Evolutionary conservation across 257 asterid species (phyloP), one percentile per base, ranked within the genome.

Genomic region (Plantago ovata): DNA sequence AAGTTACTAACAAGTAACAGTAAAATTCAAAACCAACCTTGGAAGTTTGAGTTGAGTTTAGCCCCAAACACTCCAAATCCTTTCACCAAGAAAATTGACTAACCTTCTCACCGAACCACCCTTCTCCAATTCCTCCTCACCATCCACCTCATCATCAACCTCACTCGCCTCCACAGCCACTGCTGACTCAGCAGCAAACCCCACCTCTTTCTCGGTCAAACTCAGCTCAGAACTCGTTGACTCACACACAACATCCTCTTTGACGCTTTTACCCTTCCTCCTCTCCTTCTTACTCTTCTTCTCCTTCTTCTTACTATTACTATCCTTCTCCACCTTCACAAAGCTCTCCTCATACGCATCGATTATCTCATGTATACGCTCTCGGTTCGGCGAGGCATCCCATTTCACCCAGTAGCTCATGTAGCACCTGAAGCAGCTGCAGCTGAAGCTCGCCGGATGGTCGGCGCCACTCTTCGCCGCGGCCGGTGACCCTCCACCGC

Each of bases 401-500:
- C 96, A 87, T 68, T 72, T 76, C 2, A 60, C 84, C 96, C 96
- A 87, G 38, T 84, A 87, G 55, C 82, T 78, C 80, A 66, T 82
- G 45, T 87, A 87, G 68, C 96, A 87, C 13, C 81, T 75, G 75
- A 87, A 87, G 74, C 96, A 84, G 71, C 47, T 66, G 71, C 95
- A 86, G 78, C 50, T 68, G 54, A 81, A 83, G 64, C 75, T 72
- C 19, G 80, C 61, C 14, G 84, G 66, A 66, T 87, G 94, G 81
- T 84, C 81, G 32, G 32, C 2, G 10, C 6, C 28, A 15, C 53
- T 63, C 63, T n/a, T 65, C 13, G 62, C 32, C 19, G 60, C 10
- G 55, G 53, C 60, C 21, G 69, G 64, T n/a, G n/a, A n/a, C n/a
- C n/a, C n/a, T n/a, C n/a, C n/a, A n/a, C n/a, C n/a, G 50, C 59